These are phyloP conservation scores for Xylaria sp. DNA, from an alignment of 2,329 filamentous ascomycete species.

Conservation along the genomic window DNA sequence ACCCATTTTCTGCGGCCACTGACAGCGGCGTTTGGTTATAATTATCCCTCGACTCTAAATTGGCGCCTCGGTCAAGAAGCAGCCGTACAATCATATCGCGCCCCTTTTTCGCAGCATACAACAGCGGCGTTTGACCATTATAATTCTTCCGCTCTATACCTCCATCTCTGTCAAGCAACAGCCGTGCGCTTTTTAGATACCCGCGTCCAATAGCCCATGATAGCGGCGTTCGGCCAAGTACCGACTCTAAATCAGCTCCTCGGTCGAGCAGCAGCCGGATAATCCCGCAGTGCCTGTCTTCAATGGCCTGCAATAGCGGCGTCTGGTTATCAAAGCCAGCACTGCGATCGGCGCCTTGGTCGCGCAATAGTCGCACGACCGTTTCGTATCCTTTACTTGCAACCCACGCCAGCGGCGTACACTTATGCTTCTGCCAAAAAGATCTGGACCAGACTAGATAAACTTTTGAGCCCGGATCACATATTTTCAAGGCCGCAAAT, in stretches of 20 bases:
- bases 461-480: background rate
- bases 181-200: background rate
- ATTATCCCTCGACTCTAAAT: background rate
- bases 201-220: fast-evolving
- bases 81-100: background rate
- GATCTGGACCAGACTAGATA: background rate
- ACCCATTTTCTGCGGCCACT: background rate
- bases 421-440: background rate
- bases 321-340: background rate
- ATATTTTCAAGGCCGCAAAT: background rate
- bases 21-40: background rate
- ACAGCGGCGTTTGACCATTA: background rate
- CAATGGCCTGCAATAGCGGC: background rate
- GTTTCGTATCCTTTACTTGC: background rate
- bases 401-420: background rate
- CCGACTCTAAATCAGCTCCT: too few species aligned
- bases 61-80: background rate
- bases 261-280: too few species aligned
- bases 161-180: background rate
- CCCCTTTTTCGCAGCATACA: background rate
- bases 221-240: background rate
- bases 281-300: too few species aligned
- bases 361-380: background rate
- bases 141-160: background rate
- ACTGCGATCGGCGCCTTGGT: background rate